phyloP scores from a whole-genome alignment of 805 yeast species.

The Saccharomycopsis javanensis region DNA sequence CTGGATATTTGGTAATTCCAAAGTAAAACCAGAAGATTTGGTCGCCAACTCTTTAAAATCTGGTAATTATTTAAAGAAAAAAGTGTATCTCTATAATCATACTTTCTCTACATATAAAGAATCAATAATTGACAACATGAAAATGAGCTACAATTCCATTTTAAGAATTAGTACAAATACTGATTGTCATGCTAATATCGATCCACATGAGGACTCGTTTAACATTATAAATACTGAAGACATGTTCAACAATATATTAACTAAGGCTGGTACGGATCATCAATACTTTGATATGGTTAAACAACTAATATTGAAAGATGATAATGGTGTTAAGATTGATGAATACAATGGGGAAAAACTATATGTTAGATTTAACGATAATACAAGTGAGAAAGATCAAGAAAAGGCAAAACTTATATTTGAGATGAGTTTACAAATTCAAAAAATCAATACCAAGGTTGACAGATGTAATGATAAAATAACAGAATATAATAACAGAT shows the following conservation, averaged over 20 bases:
- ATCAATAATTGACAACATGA: not conserved
- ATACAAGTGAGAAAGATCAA: not conserved
- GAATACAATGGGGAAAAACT: conserved; percentile 1
- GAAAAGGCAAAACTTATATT: not conserved
- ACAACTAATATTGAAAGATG: not conserved
- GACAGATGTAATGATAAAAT: conserved; percentile 4
- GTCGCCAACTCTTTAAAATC: not conserved
- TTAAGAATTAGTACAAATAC: not conserved
- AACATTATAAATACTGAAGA: not conserved
- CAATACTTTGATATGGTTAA: not conserved
- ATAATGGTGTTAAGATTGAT: not conserved
- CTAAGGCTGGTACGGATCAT: not conserved
- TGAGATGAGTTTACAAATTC: not conserved
- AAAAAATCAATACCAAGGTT: conserved; percentile 4
- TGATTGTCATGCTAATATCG: not conserved
- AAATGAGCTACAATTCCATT: not conserved
- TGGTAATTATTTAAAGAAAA: not conserved
- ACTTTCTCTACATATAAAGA: not conserved
- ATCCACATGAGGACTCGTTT: not conserved
- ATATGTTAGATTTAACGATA: not conserved
- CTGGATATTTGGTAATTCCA: not conserved
- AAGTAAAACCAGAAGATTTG: not conserved
- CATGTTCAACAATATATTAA: not conserved
- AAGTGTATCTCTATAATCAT: not conserved
- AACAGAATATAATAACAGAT: conserved; percentile 3